Conservation (phyloP, 2,329 filamentous ascomycete species). For the Alternaria sp. region DNA sequence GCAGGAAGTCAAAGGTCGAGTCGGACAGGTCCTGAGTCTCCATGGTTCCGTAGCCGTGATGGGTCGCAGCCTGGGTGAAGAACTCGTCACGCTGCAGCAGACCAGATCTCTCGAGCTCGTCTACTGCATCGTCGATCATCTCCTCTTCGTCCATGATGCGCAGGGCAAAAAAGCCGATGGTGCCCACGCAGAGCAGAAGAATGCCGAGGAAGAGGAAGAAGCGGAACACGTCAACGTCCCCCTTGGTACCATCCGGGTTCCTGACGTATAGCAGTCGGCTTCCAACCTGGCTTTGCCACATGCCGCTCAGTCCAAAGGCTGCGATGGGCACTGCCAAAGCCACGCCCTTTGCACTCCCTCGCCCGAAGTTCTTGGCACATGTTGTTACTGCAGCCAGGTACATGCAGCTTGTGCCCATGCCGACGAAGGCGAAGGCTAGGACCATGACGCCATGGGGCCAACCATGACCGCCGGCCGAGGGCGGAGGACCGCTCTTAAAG, state of each 20-base stretch:
- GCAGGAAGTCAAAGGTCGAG: constrained; percentile 57
- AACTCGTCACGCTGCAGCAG: constrained; percentile 78
- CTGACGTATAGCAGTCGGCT: constrained; percentile 78
- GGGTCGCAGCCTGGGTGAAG: constrained; percentile 66
- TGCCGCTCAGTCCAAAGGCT: constrained; percentile 89
- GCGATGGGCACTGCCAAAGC: constrained; percentile 92
- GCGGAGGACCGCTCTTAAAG: constrained; percentile 69
- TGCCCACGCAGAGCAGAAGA: constrained; percentile 73
- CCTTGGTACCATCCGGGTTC: constrained; percentile 66
- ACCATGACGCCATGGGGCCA: constrained; percentile 87
- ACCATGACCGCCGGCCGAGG: constrained; percentile 60
- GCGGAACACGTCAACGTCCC: constrained; percentile 75
- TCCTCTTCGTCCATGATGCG: constrained; percentile 84
- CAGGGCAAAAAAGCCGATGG: constrained; percentile 77
- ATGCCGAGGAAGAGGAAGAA: constrained; percentile 88
- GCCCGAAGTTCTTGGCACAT: constrained; percentile 97
- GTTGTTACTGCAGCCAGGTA: constrained; percentile 93
- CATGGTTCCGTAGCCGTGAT: constrained; percentile 70
- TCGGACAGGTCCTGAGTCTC: constrained; percentile 57
- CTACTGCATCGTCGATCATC: constrained; percentile 87
- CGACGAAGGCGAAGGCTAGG: constrained; percentile 81
- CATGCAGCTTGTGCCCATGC: constrained; percentile 84
- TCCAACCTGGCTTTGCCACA: constrained; percentile 93
- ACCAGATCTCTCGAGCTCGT: constrained; percentile 89
- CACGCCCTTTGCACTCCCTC: constrained; percentile 84